Base-by-base conservation (phyloP, 1,284 basidiomycete genomes). In the Cryptococcus depauperatus region DNA sequence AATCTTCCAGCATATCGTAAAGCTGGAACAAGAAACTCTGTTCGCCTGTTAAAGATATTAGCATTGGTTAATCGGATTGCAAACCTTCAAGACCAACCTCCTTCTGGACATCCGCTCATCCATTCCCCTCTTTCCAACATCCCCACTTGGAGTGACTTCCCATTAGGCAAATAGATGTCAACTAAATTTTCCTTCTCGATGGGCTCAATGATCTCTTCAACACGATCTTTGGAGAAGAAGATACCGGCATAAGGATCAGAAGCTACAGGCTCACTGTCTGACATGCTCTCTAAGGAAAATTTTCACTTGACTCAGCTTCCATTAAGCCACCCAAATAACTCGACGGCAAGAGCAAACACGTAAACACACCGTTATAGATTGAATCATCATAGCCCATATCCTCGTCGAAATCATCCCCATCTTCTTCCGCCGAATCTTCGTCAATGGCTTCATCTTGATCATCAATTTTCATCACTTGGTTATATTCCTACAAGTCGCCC, bases 81-180 rank as follows among this genome's bases (percentile, higher is more conserved):
- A 16, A 9, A 16, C 21, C 27, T 11, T 18, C 38, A 23, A 25
- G 1, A 54, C 57, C 61, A 41, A 65, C 62, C 57, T 48, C 85
- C 87, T 67, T 92, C 89, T 0, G 89, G 87, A 67, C 89, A 92
- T 8, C 89, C 89, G 64, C 85, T 88, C 89, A 92, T 92, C 88
- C 88, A 93, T 61, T 88, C 82, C n/a, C 84, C 84, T 65, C 85
- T 84, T 19, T 82, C 82, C 77, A 92, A 79, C 32, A 90, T 70
- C 47, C 78, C 33, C 5, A 43, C 44, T 8, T 42, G 19, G 22
- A 11, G 33, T 35, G 25, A 79, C 6, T 35, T 39, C 8, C 41
- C 41, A 6, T 23, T 22, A 4, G 33, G 18, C 14, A 38, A 26
- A 1, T 33, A 19, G 25, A 50, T 19, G 3, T 3, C 30, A n/a